A percentile compares a stretch with the other conserved stretches of the same genome.
phyloP scores from a whole-genome alignment of 176 grass and related monocot genomes.

The Puccinellia tenuiflora region DNA sequence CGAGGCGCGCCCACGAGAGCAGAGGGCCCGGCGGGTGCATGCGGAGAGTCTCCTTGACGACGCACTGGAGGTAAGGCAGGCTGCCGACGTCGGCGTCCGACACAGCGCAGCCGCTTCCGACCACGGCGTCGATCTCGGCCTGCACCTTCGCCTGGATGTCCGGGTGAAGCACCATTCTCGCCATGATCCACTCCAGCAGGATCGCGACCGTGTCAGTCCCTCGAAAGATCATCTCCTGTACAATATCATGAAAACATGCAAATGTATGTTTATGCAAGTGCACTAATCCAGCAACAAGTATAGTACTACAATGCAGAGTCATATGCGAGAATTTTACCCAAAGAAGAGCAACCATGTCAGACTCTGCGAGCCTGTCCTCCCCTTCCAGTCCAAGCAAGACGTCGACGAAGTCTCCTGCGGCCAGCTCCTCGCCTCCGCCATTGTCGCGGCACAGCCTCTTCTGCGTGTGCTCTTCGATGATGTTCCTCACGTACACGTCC shows the following conservation, averaged over 20 bases:
- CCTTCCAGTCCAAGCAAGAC: conserved; percentile 47
- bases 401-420: conserved; percentile 53
- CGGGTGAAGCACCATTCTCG: conserved; percentile 57
- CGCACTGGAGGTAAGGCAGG: conserved; percentile 45
- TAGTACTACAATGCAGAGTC: background rate
- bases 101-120: conserved; percentile 18
- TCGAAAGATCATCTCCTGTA: conserved; percentile 75
- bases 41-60: conserved; percentile 69
- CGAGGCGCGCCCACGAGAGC: conserved; percentile 72
- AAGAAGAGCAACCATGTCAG: conserved; percentile 67
- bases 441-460: background rate
- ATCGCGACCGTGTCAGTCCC: conserved; percentile 63
- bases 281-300: background rate
- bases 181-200: conserved; percentile 69
- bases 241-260: background rate
- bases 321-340: conserved; percentile 38
- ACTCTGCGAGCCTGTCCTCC: conserved; percentile 55
- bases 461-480: conserved; percentile 54
- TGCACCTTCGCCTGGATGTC: conserved; percentile 56
- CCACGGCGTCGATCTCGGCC: conserved; percentile 43
- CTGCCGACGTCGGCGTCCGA: conserved; percentile 35
- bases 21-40: conserved; percentile 68
- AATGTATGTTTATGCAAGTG: background rate
- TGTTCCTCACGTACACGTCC: conserved; percentile 48
- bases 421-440: background rate